phyloP scores from a whole-genome alignment of 305 asterid genomes.

The Coffea humblotiana region DNA sequence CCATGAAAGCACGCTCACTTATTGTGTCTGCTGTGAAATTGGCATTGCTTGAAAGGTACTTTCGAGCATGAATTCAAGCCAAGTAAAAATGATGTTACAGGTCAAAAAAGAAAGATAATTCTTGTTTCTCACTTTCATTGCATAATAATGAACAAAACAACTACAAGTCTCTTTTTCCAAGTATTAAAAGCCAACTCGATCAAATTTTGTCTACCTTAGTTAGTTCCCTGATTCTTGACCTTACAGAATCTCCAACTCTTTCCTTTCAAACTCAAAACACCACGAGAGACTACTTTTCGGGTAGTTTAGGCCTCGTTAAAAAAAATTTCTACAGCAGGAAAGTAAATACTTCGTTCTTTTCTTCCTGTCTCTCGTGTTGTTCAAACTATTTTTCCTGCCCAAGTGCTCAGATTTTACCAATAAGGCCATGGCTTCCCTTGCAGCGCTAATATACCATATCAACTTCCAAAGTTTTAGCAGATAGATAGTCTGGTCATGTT shows the following conservation, averaged over 20 bases:
- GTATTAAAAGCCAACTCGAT: conserved; percentile 14
- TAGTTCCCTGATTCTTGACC: conserved; percentile 4
- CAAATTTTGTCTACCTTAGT: conserved; percentile 7
- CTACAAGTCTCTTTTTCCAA: conserved; percentile 1
- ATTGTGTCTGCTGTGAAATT: conserved; percentile 34
- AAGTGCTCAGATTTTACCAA: background rate
- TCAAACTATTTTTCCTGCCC: background rate
- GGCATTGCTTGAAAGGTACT: conserved; percentile 38
- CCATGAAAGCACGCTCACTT: conserved; percentile 42
- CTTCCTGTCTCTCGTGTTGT: background rate
- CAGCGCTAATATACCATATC: background rate
- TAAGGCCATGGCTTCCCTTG: background rate
- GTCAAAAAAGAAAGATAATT: conserved; percentile 15
- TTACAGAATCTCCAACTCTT: background rate
- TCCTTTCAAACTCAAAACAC: conserved; percentile 3
- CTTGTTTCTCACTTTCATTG: conserved; percentile 34
- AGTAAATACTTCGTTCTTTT: background rate
- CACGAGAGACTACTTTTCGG: background rate
- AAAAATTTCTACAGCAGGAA: background rate
- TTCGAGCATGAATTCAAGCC: conserved; percentile 30
- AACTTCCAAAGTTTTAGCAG: background rate
- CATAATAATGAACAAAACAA: conserved; percentile 23
- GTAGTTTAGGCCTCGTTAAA: background rate
- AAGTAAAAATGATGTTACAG: conserved; percentile 20
- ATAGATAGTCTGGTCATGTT: background rate